These are phyloP conservation scores for Gracilaria vermiculophylla DNA, from an alignment of 23 red algal species.

Conservation along the genomic window DNA sequence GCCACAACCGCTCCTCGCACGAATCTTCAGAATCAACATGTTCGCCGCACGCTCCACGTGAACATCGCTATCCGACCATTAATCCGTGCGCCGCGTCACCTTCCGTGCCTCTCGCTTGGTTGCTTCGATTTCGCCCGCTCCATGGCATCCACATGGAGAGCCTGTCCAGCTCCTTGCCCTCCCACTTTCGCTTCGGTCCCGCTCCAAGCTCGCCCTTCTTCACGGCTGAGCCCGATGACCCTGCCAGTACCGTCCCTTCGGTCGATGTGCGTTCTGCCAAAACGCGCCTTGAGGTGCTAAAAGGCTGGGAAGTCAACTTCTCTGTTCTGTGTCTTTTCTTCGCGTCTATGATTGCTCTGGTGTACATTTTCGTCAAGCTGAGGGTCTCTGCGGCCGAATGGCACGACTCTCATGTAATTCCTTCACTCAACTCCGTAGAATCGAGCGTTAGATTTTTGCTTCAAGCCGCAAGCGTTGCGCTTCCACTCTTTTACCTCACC, in stretches of 20 bases:
- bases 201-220: constrained; percentile 11
- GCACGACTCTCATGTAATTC: background rate
- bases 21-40: background rate
- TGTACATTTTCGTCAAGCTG: constrained; percentile 53
- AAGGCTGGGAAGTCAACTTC: constrained; percentile 64
- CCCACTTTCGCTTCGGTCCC: constrained; percentile 1
- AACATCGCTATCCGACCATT: background rate
- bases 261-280: constrained; percentile 27
- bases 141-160: constrained; percentile 33
- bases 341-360: constrained; percentile 26
- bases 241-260: constrained; percentile 24
- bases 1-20: background rate
- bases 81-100: background rate
- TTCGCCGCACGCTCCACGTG: background rate
- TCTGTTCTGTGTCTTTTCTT: constrained; percentile 54
- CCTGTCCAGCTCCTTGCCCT: background rate
- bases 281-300: constrained; percentile 59
- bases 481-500: constrained; percentile 47
- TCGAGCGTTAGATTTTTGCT: background rate
- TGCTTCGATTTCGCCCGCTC: background rate
- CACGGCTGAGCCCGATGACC: constrained; percentile 28
- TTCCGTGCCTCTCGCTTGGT: background rate
- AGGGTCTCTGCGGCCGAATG: background rate
- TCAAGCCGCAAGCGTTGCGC: constrained; percentile 34
- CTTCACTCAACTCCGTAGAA: constrained; percentile 16